Percentiles rank a stretch among this genome's conserved stretches.
Conservation (phyloP, 257 asterid genomes). For the Ophiorrhiza pumila region DNA sequence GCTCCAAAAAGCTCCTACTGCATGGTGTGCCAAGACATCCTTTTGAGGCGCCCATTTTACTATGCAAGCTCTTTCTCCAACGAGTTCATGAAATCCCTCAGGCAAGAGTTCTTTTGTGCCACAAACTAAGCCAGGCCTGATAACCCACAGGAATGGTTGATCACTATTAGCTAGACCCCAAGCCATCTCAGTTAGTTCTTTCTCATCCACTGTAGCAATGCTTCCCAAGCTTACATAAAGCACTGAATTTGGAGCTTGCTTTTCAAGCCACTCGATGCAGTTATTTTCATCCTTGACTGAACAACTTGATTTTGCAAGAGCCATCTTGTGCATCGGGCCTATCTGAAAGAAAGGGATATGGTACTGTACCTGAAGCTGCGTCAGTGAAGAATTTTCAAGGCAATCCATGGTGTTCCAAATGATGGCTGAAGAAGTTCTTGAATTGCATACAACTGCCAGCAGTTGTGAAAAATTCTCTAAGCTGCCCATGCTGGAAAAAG, state of each 20-base stretch:
- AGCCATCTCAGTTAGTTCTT: constrained; percentile 20
- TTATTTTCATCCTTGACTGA: background rate
- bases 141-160: constrained; percentile 19
- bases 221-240: constrained; percentile 20
- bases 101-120: background rate
- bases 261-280: constrained; percentile 17
- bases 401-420: constrained; percentile 9
- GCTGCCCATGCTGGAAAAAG: background rate
- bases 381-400: background rate
- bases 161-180: constrained; percentile 16
- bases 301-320: background rate
- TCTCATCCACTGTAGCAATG: background rate
- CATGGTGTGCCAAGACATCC: constrained; percentile 10
- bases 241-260: constrained; percentile 16
- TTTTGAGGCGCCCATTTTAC: constrained; percentile 23
- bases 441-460: background rate
- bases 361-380: background rate
- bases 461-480: background rate
- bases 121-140: constrained; percentile 1
- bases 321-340: constrained; percentile 16
- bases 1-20: constrained; percentile 22
- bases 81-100: background rate
- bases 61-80: constrained; percentile 3
- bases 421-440: constrained; percentile 15
- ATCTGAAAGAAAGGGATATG: constrained; percentile 5